These are phyloP conservation scores for Bauhinia variegata DNA, from an alignment of 306 rosid genomes.

Conservation along the genomic window DNA sequence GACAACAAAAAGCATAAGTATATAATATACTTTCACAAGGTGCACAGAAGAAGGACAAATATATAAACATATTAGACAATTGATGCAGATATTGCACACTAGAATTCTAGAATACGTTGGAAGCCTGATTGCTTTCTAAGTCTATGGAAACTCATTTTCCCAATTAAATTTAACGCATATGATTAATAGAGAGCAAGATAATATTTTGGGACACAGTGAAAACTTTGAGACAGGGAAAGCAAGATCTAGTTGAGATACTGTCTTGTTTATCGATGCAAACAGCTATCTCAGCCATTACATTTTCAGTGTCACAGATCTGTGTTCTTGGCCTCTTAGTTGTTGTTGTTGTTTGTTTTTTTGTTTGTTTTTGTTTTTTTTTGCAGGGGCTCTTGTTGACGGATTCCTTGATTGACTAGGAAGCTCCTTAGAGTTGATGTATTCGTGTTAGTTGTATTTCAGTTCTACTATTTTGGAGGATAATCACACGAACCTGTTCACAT, in stretches of 20 bases:
- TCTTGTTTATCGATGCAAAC: neutral
- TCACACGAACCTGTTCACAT: slow-evolving; percentile 78
- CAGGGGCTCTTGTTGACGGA: no score
- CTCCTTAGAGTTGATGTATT: no score
- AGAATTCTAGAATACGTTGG: slow-evolving; percentile 10
- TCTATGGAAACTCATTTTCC: slow-evolving; percentile 3
- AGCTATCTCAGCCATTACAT: no score
- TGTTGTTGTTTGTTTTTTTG: no score
- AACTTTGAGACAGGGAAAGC: neutral
- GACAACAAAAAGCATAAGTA: slow-evolving; percentile 27
- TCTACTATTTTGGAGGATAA: neutral
- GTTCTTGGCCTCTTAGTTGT: no score
- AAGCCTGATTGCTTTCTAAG: slow-evolving; percentile 5
- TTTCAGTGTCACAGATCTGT: no score
- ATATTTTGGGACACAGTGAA: neutral
- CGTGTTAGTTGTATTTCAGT: no score
- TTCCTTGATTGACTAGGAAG: no score
- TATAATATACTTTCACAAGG: slow-evolving; percentile 12
- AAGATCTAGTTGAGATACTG: neutral
- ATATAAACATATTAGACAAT: slow-evolving; percentile 7
- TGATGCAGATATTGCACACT: slow-evolving; percentile 1
- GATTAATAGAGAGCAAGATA: neutral
- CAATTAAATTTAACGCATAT: slow-evolving; percentile 2
- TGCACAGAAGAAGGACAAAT: slow-evolving; percentile 14
- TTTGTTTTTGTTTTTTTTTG: no score